Conservation (phyloP, 305 asterid genomes). For the Fraxinus floribunda region DNA sequence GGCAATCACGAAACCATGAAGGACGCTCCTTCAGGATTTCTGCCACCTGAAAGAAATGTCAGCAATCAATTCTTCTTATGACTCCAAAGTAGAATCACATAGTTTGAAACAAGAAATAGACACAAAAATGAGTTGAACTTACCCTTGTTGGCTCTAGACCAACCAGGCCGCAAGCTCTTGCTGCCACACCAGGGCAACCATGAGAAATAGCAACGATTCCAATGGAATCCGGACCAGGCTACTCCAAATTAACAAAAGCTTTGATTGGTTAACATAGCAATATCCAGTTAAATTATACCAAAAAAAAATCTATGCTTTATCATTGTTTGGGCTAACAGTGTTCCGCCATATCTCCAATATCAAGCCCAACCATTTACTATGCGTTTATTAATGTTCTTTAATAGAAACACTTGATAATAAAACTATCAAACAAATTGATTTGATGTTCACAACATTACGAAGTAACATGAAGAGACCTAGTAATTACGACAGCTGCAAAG, state of each 20-base stretch:
- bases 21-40: conserved; percentile 67
- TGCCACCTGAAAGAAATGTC: conserved; percentile 57
- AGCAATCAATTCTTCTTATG: neutral
- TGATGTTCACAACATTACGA: too few relatives aligned
- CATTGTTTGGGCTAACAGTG: conserved; percentile 6
- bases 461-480: neutral
- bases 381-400: neutral
- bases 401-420: neutral
- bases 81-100: neutral
- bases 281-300: too few relatives aligned
- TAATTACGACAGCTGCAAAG: neutral
- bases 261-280: too few relatives aligned
- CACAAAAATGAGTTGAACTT: conserved; percentile 16
- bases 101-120: too few relatives aligned
- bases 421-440: neutral
- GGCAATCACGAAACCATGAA: conserved; percentile 2
- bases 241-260: conserved; percentile 26
- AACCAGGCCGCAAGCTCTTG: conserved; percentile 97
- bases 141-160: conserved; percentile 98
- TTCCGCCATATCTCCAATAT: neutral
- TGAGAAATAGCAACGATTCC: conserved; percentile 99
- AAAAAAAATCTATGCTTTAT: too few relatives aligned
- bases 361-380: neutral
- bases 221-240: conserved; percentile 99
- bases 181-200: conserved; percentile 99